Percentiles rank a stretch among this genome's conserved stretches.
Conservation (phyloP, 192 early-diverging fungal genomes). For the Coemansia sp. region DNA sequence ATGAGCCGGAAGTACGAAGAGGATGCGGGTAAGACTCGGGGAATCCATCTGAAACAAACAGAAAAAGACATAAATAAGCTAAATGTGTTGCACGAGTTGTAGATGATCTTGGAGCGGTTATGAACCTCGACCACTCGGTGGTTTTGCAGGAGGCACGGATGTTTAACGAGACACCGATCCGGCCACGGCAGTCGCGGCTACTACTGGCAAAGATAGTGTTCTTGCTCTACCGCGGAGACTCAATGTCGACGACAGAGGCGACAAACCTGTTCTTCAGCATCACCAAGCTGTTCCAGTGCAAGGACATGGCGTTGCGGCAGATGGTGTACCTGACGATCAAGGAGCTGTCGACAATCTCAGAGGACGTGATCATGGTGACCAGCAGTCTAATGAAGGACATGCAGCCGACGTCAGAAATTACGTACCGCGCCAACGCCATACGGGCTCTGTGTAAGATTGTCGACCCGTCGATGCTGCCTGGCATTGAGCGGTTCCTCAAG, state of each 20-base stretch:
- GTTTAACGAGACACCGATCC: conserved; percentile 97
- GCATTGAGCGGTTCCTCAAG: conserved; percentile 96
- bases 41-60: background rate
- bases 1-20: conserved; percentile 59
- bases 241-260: conserved; percentile 91
- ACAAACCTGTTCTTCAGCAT: conserved; percentile 98
- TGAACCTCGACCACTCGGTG: conserved; percentile 88
- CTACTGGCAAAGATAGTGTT: conserved; percentile 94
- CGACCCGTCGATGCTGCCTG: conserved; percentile 94
- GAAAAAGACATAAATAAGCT: background rate
- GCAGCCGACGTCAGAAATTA: conserved; percentile 89
- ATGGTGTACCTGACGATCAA: conserved; percentile 98
- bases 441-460: conserved; percentile 94
- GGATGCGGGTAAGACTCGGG: conserved; percentile 40
- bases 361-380: conserved; percentile 98
- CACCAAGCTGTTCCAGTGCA: conserved; percentile 96
- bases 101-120: conserved; percentile 80
- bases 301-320: conserved; percentile 92
- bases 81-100: conserved; percentile 7
- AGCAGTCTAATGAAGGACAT: conserved; percentile 95
- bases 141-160: conserved; percentile 95
- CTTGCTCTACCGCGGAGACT: conserved; percentile 87
- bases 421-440: conserved; percentile 95
- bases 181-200: conserved; percentile 89
- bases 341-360: conserved; percentile 89